Base-by-base conservation (phyloP, 768 basidiomycete species). In the Rubroboletus pulcherrimus region DNA sequence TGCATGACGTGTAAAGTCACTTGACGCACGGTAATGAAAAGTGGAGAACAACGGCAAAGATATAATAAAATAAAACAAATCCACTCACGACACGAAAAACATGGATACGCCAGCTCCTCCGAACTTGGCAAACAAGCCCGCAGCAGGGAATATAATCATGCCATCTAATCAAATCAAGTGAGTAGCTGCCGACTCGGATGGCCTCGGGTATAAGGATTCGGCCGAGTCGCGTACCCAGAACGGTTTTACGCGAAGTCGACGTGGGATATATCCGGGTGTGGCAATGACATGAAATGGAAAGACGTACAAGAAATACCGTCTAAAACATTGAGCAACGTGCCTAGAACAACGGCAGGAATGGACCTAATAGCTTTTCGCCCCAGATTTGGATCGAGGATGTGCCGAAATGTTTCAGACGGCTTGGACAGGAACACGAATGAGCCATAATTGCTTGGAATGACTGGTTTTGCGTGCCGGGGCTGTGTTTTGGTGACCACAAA, bases 111-210 rank as follows among this genome's bases (percentile, higher is more conserved):
- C 96, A 69, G 87, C 85, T 0, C 89, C 83, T 1, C 93, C 95
- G 17, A 96, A 83, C 51, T 82, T 82, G 11, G 80, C 73, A 68
- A 99, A 98, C 4, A 90, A 78, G 2, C 89, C 83, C 9, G 85
- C 80, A 0, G 88, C 84, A 3, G 97, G 97, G 68, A 98, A 99
- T 53, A 93, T 86, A 69, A 93, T 93, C 92, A 98, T 93, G 7
- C 96, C 96, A 72, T 98, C 87, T 89, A 51, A 49, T 53, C 19
- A 58, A 38, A 31, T 30, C 43, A 37, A 33, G 46, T 69, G 44
- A 55, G 55, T 43, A 47, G 35, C 30, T 44, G 34, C 11, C 0
- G 29, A 44, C 26, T 19, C 5, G 26, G 7, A 38, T 9, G 7
- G n/a, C 10, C 24, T 26, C 49, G 47, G 43, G 42, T 12, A 8